Base-by-base conservation (phyloP, 495 filamentous ascomycete genomes). In the Penicillium dipodomyicola region DNA sequence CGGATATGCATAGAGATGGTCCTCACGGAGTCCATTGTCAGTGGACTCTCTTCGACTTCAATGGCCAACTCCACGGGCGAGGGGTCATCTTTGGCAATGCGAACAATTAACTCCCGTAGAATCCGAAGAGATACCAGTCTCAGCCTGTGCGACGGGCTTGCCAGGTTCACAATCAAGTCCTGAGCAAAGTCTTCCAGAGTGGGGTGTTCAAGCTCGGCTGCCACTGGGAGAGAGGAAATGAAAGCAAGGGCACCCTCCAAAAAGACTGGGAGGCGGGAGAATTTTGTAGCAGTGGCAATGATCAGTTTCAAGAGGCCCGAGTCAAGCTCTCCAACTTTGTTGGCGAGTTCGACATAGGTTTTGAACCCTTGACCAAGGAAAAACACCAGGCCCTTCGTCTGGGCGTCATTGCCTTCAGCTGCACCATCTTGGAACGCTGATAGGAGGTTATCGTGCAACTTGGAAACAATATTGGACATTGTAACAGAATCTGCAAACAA, bases 1-100 rank as follows among this genome's bases (percentile, higher is more conserved):
- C 94, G 87, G 40, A 95, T 82, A 53, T 93, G 86, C 80, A 97
- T 93, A 8, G 90, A 84, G 17, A 94, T 76, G 2, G 83, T 80
- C 17, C 94, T 82, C 40, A 82, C 80, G 30, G 86, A 91, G 51
- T 94, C 83, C 4, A 97, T 67, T 52, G 84, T 84, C 20, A 96
- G 68, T 5, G 87, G 83, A n/a, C 84, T 87, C 47, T 89, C 78
- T 67, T 97, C 93, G 22, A 91, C 82, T 54, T 88, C 81, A 8
- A 89, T 70, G 12, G 84, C 83, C 11, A 78, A 62, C 5, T 70
- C 66, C 25, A 87, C 65, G 6, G 78, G 67, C 2, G 72, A 72
- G 15, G 73, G 61, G 29, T 77, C 68, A 33, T 80, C 68, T 15
- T 71, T 67, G 20, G 67, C 57, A 12, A 67, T 61, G 46, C 72